Evolutionary conservation across 345 rosid genomes (phyloP), one percentile per base, ranked within the genome.

Genomic region (Eucalyptus urophylla): DNA sequence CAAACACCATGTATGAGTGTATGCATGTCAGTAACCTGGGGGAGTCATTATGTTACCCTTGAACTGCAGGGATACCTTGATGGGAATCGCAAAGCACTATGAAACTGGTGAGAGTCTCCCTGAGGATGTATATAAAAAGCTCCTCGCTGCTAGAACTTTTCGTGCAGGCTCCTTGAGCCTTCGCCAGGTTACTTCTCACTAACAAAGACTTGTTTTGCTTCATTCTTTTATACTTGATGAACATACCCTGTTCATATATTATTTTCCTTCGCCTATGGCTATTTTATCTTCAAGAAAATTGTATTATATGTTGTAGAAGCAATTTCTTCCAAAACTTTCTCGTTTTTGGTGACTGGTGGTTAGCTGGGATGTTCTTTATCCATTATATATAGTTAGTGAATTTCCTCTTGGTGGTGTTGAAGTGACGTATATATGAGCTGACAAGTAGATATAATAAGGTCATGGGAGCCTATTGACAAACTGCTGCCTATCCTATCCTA

Each of bases 51-150:
- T 37, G 43, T 37, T 25, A 69, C 45, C 83, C 37, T 40, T 83
- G 65, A 43, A 22, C 25, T 88, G 87, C 91, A 97, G 98, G 95
- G 98, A 95, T 92, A 97, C 99, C 80, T 92, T 97, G 92, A 95
- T 97, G 97, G 95, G 97, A 92, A 95, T 97, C 80, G 97, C 99
- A 69, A 97, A 95, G 92, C 99, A 97, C 91, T 96, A 95, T 90
- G 94, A 94, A 91, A 96, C 98, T 88, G 97, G 97, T 76, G 97
- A 95, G 92, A 94, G 91, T 90, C 95, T 97, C 76, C 99, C 98
- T 21, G 99, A 97, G 89, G 97, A 95, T 58, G 96, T 97, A 62
- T 96, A 94, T 92, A 89, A 62, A 92, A 96, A 96, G 92, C 97
- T 97, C 87, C 95, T 97, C 8, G 98, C 99, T 56, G 99, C 99